Evolutionary conservation across 164 flowering plant genomes (phyloP), one percentile per base, ranked within the genome.

Genomic region (Nymphaea colorata): DNA sequence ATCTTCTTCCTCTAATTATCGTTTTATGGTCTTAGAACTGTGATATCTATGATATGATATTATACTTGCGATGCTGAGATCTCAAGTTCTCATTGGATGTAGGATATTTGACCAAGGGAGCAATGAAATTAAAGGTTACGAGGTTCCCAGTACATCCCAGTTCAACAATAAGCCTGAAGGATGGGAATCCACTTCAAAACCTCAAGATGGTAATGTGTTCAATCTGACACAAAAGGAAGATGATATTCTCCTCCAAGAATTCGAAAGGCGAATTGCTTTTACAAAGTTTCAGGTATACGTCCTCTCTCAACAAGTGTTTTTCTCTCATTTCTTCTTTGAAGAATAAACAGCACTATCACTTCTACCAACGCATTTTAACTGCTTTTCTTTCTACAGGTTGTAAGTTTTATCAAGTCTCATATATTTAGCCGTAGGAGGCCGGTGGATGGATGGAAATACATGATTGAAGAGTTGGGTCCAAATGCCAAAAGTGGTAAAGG

Each of bases 381-480:
- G 55, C 55, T 47, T 47, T 61, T 7, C 41, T 17, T 41, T 57
- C 2, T 76, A 81, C 90, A 95, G 98, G 88, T 95, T 65, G 99
- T 96, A 14, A 90, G 97, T 67, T 95, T 95, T 70, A 85, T 95
- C 71, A 95, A 92, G 75, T 82, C 86, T 8, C 98, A 90, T 77
- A 95, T 95, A 82, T 95, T 95, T 81, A 95, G 99, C 76, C 82
- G 97, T 69, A 82, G 97, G 76, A 81, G 98, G 77, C 96, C 99
- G 10, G 82, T 95, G 45, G 98, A 95, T 74, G 99, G 99, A 44
- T 95, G 99, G 99, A 92, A 86, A 59, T 90, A 92, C 85, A 95
- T 95, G 99, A 92, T 95, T 70, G 99, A 95, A 77, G 94, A 79
- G 77, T 68, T 95, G 47, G 98, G 99, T 36, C 99, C 99, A 59